Percentiles rank a stretch among this genome's conserved stretches.
These are phyloP conservation scores for Pistacia atlantica DNA, from an alignment of 345 rosid genomes.

Conservation along the genomic window DNA sequence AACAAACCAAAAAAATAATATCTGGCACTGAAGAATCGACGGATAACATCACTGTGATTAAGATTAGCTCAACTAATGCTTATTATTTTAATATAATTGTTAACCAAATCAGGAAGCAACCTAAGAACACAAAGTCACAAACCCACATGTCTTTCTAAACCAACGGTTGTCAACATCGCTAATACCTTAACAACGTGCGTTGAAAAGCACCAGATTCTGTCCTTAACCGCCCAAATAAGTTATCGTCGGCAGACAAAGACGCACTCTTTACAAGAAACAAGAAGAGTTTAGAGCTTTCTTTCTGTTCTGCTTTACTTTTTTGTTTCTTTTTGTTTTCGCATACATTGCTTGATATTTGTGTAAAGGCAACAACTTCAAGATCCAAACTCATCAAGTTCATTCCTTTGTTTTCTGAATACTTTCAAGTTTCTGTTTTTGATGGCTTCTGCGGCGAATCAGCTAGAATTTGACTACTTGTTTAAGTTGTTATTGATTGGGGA, in stretches of 20 bases:
- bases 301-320: neutral
- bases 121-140: neutral
- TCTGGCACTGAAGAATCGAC: too few relatives aligned
- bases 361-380: neutral
- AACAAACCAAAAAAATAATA: too few relatives aligned
- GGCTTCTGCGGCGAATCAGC: conserved; percentile 64
- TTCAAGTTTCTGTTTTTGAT: conserved; percentile 19
- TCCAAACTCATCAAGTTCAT: neutral
- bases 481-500: conserved; percentile 76
- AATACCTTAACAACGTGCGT: neutral
- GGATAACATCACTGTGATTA: too few relatives aligned
- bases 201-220: neutral
- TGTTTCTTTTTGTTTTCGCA: neutral
- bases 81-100: neutral
- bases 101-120: neutral
- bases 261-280: conserved; percentile 12
- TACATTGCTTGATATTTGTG: neutral
- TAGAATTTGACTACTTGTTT: conserved; percentile 76
- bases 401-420: neutral
- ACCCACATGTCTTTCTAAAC: too few relatives aligned
- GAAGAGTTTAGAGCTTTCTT: conserved; percentile 30
- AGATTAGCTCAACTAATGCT: neutral
- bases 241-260: neutral
- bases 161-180: neutral
- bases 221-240: neutral